These are phyloP conservation scores for Ceriops zippeliana DNA, from an alignment of 345 rosid species.

Conservation along the genomic window DNA sequence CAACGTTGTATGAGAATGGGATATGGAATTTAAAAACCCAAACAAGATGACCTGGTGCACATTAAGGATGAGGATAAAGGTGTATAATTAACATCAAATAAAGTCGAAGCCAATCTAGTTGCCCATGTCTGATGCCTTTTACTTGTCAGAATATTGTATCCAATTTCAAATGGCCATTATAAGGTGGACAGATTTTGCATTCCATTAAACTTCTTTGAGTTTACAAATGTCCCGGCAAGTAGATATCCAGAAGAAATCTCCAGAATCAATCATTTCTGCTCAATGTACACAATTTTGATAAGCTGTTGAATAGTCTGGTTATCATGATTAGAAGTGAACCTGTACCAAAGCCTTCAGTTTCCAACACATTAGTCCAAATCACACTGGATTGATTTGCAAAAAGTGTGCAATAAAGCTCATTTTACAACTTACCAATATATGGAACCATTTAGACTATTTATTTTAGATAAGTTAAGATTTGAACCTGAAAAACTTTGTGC, in stretches of 20 bases:
- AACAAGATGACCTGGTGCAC: not conserved
- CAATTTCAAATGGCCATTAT: slow-evolving; percentile 22
- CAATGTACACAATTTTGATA: not conserved
- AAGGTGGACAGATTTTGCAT: slow-evolving; percentile 26
- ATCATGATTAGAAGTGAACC: slow-evolving; percentile 54
- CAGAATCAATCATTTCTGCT: slow-evolving; percentile 43
- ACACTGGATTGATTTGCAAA: slow-evolving; percentile 34
- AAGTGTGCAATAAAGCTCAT: slow-evolving; percentile 20
- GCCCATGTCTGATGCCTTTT: slow-evolving; percentile 13
- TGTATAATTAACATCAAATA: not conserved
- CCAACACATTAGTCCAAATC: slow-evolving; percentile 61
- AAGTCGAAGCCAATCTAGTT: slow-evolving; percentile 12
- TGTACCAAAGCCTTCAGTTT: slow-evolving; percentile 59
- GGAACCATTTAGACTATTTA: slow-evolving; percentile 42
- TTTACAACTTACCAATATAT: slow-evolving; percentile 32
- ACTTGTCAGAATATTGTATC: slow-evolving; percentile 16
- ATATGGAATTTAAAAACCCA: too few species aligned
- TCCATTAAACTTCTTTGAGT: slow-evolving; percentile 41
- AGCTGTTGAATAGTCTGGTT: slow-evolving; percentile 34
- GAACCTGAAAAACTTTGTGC: slow-evolving; percentile 99
- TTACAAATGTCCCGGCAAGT: slow-evolving; percentile 38
- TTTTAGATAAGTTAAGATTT: slow-evolving; percentile 66
- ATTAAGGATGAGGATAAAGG: not conserved
- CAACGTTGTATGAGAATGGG: too few species aligned
- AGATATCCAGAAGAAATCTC: slow-evolving; percentile 39